These are phyloP conservation scores for Phytophthora uliginosa DNA, from an alignment of 352 stramenopile genomes.

Conservation along the genomic window DNA sequence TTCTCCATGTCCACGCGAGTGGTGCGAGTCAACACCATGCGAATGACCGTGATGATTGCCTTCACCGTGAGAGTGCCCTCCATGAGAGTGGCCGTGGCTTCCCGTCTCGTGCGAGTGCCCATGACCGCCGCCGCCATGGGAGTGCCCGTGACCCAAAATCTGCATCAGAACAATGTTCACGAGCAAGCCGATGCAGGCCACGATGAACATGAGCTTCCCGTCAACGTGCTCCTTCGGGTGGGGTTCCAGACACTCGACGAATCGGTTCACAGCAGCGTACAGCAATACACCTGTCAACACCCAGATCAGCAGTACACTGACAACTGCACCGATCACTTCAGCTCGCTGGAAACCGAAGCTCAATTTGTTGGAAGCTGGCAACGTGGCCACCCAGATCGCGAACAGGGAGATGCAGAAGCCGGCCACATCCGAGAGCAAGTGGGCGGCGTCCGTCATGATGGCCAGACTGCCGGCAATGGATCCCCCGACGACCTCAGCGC, in stretches of 20 bases:
- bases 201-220: conserved; percentile 96
- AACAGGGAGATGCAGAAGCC: conserved; percentile 71
- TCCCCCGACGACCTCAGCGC: conserved; percentile 94
- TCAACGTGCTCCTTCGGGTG: conserved; percentile 87
- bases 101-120: background rate
- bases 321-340: conserved; percentile 95
- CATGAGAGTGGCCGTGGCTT: conserved; percentile 49
- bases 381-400: conserved; percentile 62
- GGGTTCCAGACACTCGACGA: conserved; percentile 71
- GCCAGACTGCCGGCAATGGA: conserved; percentile 92
- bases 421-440: conserved; percentile 67
- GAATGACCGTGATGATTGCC: conserved; percentile 9
- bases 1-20: no score
- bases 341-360: conserved; percentile 95
- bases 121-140: conserved; percentile 42
- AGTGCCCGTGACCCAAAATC: conserved; percentile 88
- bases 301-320: conserved; percentile 92
- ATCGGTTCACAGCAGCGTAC: conserved; percentile 90
- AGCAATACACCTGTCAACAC: conserved; percentile 94
- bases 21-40: background rate
- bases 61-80: conserved; percentile 38
- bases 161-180: conserved; percentile 97
- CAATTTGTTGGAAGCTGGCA: conserved; percentile 64
- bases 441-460: conserved; percentile 91
- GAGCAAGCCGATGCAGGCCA: conserved; percentile 95